A percentile compares a stretch with the other conserved stretches of the same genome.
Conservation (phyloP, 2,329 filamentous ascomycete species). For the Arthrobotrys sphaeroides region DNA sequence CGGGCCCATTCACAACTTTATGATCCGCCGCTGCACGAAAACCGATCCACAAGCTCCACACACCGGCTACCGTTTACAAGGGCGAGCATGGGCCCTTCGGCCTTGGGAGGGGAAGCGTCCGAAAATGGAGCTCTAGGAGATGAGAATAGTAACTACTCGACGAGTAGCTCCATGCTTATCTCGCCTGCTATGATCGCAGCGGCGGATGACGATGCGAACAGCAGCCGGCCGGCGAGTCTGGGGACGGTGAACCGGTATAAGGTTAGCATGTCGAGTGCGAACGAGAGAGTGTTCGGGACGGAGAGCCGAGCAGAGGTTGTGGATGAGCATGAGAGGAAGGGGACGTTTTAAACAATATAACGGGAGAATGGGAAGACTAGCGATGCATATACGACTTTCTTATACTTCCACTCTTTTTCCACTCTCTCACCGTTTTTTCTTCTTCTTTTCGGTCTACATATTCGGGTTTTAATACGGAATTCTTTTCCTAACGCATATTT, state of each 20-base stretch:
- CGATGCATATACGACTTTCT: conserved; percentile 14
- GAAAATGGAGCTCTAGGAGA: conserved; percentile 18
- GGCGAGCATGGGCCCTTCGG: background rate
- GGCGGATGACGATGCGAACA: conserved; percentile 36
- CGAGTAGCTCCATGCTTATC: conserved; percentile 39
- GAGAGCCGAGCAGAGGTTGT: conserved; percentile 50
- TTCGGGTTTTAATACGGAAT: background rate
- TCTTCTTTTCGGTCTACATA: background rate
- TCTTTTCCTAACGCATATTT: background rate
- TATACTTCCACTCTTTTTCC: too few relatives aligned
- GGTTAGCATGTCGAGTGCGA: conserved; percentile 33
- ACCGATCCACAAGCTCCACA: conserved; percentile 57
- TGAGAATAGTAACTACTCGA: conserved; percentile 35
- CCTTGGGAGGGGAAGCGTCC: background rate
- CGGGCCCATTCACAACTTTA: conserved; percentile 22
- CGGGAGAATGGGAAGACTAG: background rate
- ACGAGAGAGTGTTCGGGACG: conserved; percentile 39
- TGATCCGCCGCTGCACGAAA: conserved; percentile 41
- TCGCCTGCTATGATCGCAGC: conserved; percentile 40
- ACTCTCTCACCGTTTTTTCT: too few relatives aligned
- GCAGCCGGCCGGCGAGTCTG: conserved; percentile 40
- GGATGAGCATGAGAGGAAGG: conserved; percentile 24
- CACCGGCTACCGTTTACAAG: conserved; percentile 62
- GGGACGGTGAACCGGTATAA: conserved; percentile 45
- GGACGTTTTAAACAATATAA: conserved; percentile 8